Percentiles rank a stretch among this genome's conserved stretches.
phyloP scores from a whole-genome alignment of 2,329 filamentous ascomycete genomes.

The Diplodia seriata region DNA sequence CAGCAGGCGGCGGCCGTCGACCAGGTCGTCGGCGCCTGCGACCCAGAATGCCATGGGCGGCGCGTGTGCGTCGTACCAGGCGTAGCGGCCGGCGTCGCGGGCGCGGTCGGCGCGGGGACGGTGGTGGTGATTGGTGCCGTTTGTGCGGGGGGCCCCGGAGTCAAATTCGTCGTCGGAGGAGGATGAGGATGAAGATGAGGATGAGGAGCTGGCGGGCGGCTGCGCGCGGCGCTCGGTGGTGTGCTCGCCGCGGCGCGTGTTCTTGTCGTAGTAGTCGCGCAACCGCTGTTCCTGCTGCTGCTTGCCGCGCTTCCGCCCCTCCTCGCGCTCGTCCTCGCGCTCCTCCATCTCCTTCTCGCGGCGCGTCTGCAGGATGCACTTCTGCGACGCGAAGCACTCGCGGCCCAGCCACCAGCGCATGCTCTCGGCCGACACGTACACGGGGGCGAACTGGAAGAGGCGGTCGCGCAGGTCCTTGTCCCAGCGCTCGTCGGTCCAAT shows the following conservation, averaged over 20 bases:
- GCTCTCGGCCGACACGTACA: constrained; percentile 86
- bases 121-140: constrained; percentile 17
- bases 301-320: constrained; percentile 38
- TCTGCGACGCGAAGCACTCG: constrained; percentile 83
- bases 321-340: constrained; percentile 52
- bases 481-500: constrained; percentile 86
- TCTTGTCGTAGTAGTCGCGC: constrained; percentile 26
- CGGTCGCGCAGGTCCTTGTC: constrained; percentile 78
- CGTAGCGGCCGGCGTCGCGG: constrained; percentile 52
- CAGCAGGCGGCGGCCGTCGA: constrained; percentile 79
- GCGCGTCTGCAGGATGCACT: constrained; percentile 82
- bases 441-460: constrained; percentile 91
- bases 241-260: constrained; percentile 11
- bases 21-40: constrained; percentile 80
- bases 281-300: constrained; percentile 30
- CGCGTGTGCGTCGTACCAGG: constrained; percentile 82
- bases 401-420: constrained; percentile 96
- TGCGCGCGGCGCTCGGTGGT: constrained; percentile 10
- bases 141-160: background rate
- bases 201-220: constrained; percentile 1
- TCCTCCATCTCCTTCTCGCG: constrained; percentile 72
- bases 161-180: background rate
- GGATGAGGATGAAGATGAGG: background rate
- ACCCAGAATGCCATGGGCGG: constrained; percentile 92
- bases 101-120: constrained; percentile 54